Conservation (phyloP, 768 basidiomycete species). For the Agaricus sinodeliciosus region DNA sequence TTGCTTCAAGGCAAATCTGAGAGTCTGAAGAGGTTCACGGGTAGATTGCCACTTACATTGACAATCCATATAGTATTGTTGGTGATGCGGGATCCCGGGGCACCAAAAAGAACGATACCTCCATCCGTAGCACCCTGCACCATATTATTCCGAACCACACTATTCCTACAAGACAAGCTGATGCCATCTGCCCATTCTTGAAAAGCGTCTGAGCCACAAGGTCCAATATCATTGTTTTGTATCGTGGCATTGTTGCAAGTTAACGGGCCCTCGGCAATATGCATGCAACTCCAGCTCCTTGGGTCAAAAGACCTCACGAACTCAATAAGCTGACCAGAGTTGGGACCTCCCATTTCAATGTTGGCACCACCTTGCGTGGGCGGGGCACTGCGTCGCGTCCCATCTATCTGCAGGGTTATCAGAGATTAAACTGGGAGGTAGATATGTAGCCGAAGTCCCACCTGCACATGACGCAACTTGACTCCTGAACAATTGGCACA, state of each 20-base stretch:
- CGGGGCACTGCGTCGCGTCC: constrained; percentile 49
- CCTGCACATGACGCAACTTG: constrained; percentile 69
- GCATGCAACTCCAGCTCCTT: constrained; percentile 79
- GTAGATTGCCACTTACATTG: constrained; percentile 36
- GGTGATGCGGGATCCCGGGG: constrained; percentile 64
- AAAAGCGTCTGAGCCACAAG: constrained; percentile 58
- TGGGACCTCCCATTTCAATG: constrained; percentile 81
- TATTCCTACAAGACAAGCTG: constrained; percentile 61
- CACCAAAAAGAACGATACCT: constrained; percentile 72
- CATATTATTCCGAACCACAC: constrained; percentile 60
- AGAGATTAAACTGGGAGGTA: neutral
- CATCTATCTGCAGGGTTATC: constrained; percentile 51
- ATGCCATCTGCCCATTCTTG: constrained; percentile 83
- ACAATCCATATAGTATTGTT: constrained; percentile 74
- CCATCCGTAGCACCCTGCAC: constrained; percentile 73
- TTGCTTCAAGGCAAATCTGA: constrained; percentile 31
- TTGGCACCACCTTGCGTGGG: constrained; percentile 63
- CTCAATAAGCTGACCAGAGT: constrained; percentile 67
- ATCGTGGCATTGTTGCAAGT: constrained; percentile 58
- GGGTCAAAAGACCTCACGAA: constrained; percentile 73
- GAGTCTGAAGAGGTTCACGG: constrained; percentile 6
- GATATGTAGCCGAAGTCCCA: constrained; percentile 17
- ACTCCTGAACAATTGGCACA: constrained; percentile 54
- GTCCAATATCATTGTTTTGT: constrained; percentile 81
- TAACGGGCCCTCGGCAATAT: constrained; percentile 63